Evolutionary conservation across 1,284 basidiomycete species (phyloP).

Genomic region (Tremellales sp.): DNA sequence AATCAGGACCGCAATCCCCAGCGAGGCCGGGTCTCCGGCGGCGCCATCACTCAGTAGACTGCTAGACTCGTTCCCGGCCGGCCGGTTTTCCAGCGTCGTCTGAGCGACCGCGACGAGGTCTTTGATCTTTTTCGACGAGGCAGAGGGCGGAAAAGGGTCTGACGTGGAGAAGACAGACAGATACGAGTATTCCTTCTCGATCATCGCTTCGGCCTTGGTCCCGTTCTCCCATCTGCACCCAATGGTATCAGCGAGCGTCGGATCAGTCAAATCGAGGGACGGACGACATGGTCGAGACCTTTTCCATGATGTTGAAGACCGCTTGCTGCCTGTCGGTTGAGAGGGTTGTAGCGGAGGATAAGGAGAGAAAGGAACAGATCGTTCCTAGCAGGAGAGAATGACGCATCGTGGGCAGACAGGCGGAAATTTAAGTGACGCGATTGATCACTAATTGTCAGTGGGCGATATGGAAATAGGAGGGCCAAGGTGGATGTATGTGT

Average conservation of each 20-base stretch:
- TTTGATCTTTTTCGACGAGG: conserved; percentile 51
- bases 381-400: no score
- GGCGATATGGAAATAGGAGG: no score
- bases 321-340: conserved; percentile 3
- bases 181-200: conserved; percentile 62
- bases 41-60: conserved; percentile 55
- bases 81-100: conserved; percentile 37
- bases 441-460: no score
- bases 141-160: conserved; percentile 27
- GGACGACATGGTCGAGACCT: conserved; percentile 23
- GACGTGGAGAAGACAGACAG: conserved; percentile 61
- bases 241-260: neutral
- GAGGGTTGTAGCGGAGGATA: conserved; percentile 1
- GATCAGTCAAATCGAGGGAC: neutral
- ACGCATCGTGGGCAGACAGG: no score
- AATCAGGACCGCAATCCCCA: conserved; percentile 73
- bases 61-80: conserved; percentile 46
- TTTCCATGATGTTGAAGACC: conserved; percentile 33
- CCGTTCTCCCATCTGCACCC: conserved; percentile 74
- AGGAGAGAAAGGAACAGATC: neutral
- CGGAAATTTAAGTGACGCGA: no score
- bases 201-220: conserved; percentile 66
- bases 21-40: conserved; percentile 74
- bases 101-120: conserved; percentile 56
- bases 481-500: no score